These are phyloP conservation scores for Gracilaria domingensis DNA, from an alignment of 23 red algal genomes.

Conservation along the genomic window DNA sequence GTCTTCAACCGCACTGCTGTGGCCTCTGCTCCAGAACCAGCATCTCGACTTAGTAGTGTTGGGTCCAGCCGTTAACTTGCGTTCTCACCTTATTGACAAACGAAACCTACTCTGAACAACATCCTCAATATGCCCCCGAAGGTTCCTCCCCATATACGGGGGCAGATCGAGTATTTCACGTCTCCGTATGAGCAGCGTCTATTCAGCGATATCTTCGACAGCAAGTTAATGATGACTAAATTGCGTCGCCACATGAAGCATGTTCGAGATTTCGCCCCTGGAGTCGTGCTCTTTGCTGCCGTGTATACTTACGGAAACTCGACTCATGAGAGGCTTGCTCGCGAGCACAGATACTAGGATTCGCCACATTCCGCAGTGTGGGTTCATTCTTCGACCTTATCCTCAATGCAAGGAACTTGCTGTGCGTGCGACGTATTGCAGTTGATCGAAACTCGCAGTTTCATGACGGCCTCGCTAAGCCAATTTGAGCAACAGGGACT, in stretches of 20 bases:
- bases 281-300: conserved; percentile 74
- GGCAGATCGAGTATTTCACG: conserved; percentile 94
- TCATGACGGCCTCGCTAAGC: background rate
- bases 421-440: background rate
- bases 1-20: too few relatives aligned
- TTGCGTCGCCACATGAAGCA: conserved; percentile 80
- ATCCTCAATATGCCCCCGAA: conserved; percentile 84
- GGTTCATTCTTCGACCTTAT: too few relatives aligned
- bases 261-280: conserved; percentile 71
- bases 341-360: conserved; percentile 68
- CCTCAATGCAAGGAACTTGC: background rate
- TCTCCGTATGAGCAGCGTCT: conserved; percentile 94
- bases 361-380: background rate
- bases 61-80: too few relatives aligned
- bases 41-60: too few relatives aligned
- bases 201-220: conserved; percentile 90
- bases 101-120: background rate
- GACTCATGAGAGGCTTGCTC: conserved; percentile 75
- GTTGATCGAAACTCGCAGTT: background rate
- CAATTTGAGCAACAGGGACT: background rate
- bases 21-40: too few relatives aligned
- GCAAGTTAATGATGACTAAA: conserved; percentile 83
- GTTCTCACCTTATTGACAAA: background rate
- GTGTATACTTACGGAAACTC: conserved; percentile 78
- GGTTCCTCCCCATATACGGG: conserved; percentile 71